Base-by-base conservation (phyloP, 2,329 filamentous ascomycete genomes). In the Coniella lustricola region DNA sequence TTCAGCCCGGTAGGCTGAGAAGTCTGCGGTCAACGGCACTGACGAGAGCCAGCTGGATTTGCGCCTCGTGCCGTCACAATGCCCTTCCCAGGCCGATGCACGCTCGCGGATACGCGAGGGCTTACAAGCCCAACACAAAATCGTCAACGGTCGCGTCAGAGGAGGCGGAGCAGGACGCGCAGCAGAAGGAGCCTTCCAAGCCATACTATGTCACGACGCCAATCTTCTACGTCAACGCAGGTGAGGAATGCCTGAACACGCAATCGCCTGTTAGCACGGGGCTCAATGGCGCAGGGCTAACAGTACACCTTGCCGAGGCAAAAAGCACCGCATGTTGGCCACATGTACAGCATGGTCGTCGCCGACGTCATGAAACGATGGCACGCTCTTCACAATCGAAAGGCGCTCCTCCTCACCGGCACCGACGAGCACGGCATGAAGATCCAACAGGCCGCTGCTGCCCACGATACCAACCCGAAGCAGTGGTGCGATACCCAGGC, bases 401-500 rank as follows among this genome's bases (percentile, higher is more conserved):
- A 75, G 41, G 85, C 90, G 3, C 75, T 88, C 54, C 72, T 98
- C 13, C 84, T 85, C 59, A 98, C 93, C 1, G 93, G 93, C 50
- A 97, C 90, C 32, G 93, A 98, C 64, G 93, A 98, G 67, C 91
- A 98, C 71, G 93, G 93, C 37, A 86, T 96, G 79, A 98, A 98
- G 75, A 85, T 97, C 18, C 93, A 98, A 65, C 85, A 84, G 64
- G 91, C 91, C 0, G 88, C 93, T 1, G 72, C 76, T 7, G 79
- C 81, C 56, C 81, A 86, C 13, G 80, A 80, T 3, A 76, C 85
- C 45, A 76, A 83, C 0, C 84, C 90, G 0, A 87, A 91, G 64
- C 73, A 83, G n/a, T 90, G 97, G 57, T 97, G 91, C 68, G 90
- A 97, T 67, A 74, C 77, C 60, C 91, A 89, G 51, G 84, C 89